Conservation (phyloP, 2,329 filamentous ascomycete genomes). For the Sporothrix curviconia region DNA sequence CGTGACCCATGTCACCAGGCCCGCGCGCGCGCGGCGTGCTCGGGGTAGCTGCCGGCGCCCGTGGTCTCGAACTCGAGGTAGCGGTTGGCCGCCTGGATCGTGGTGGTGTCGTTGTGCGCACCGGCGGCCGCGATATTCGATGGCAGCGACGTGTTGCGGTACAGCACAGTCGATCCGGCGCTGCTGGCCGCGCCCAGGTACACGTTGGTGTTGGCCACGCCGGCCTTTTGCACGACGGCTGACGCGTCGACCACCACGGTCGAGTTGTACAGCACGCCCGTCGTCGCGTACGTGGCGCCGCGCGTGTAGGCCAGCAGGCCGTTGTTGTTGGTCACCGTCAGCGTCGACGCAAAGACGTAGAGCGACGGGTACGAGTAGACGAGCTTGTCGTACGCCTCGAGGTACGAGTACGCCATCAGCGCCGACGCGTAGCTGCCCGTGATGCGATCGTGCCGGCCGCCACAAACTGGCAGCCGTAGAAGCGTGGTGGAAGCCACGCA, state of each 20-base stretch:
- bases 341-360: constrained; percentile 38
- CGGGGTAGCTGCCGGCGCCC: constrained; percentile 34
- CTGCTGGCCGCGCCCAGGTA: constrained; percentile 37
- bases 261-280: constrained; percentile 30
- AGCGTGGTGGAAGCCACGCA: constrained; percentile 34
- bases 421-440: constrained; percentile 27
- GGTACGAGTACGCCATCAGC: constrained; percentile 38
- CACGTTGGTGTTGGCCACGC: constrained; percentile 32
- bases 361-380: constrained; percentile 35
- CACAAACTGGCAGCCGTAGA: constrained; percentile 39
- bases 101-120: constrained; percentile 25
- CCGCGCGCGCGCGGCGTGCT: constrained; percentile 29
- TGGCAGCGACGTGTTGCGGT: constrained; percentile 32
- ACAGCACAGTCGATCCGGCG: constrained; percentile 34
- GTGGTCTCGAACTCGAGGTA: constrained; percentile 37
- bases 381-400: constrained; percentile 37
- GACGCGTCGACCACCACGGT: constrained; percentile 36
- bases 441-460: constrained; percentile 28
- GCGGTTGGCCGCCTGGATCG: constrained; percentile 28
- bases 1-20: constrained; percentile 30
- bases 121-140: constrained; percentile 33
- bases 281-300: constrained; percentile 27
- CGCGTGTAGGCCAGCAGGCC: constrained; percentile 32
- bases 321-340: constrained; percentile 31
- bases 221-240: constrained; percentile 29